Evolutionary conservation across 2,329 filamentous ascomycete genomes (phyloP).

Genomic region (Pestalotiopsis sp.): DNA sequence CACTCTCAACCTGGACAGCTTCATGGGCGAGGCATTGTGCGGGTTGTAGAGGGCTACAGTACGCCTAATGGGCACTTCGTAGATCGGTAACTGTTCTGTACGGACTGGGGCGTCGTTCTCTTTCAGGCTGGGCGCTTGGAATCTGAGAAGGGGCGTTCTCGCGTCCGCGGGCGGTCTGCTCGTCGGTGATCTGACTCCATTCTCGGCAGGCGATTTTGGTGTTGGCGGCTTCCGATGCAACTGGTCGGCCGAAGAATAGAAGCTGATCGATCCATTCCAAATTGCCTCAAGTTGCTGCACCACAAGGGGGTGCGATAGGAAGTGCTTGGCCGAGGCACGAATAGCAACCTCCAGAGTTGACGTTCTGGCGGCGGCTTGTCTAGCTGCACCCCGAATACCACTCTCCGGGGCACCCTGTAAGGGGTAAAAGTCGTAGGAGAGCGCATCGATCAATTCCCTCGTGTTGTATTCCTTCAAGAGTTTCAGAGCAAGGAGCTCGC

Average conservation of each 20-base stretch:
- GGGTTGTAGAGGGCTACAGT: conserved; percentile 90
- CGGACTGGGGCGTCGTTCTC: conserved; percentile 29
- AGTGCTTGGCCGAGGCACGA: conserved; percentile 87
- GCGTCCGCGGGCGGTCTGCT: conserved; percentile 40
- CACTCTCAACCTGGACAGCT: conserved; percentile 86
- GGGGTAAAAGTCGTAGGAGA: conserved; percentile 94
- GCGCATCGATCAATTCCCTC: conserved; percentile 86
- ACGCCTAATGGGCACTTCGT: conserved; percentile 57
- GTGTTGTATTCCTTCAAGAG: conserved; percentile 88
- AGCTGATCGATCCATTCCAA: conserved; percentile 94
- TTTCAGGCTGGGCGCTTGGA: conserved; percentile 28
- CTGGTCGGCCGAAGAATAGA: conserved; percentile 85
- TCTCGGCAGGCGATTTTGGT: conserved; percentile 18
- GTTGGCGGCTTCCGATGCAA: conserved; percentile 66
- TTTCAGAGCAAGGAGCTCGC: conserved; percentile 88
- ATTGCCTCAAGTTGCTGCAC: conserved; percentile 96
- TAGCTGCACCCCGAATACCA: conserved; percentile 36
- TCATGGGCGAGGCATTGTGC: conserved; percentile 85
- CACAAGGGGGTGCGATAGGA: conserved; percentile 87
- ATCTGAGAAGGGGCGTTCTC: conserved; percentile 55
- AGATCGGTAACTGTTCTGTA: conserved; percentile 25
- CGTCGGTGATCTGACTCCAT: conserved; percentile 25
- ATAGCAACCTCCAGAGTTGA: conserved; percentile 94
- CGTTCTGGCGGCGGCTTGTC: conserved; percentile 70
- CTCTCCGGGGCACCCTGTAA: conserved; percentile 73